Evolutionary conservation across 2,329 filamentous ascomycete species (phyloP).

Genomic region (Davidsoniella eucalypti): DNA sequence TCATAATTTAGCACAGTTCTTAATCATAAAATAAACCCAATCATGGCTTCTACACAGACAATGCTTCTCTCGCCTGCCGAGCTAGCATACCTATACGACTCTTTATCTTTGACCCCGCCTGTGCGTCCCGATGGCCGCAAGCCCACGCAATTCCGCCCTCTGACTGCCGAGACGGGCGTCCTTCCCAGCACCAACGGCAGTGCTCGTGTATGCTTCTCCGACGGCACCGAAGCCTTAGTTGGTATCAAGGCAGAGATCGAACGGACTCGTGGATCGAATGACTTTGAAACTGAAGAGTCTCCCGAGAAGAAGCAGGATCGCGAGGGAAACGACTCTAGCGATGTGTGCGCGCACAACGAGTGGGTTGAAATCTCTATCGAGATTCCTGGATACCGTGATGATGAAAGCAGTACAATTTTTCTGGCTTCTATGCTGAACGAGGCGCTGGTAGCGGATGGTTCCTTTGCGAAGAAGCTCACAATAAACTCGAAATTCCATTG

Average conservation of each 20-base stretch:
- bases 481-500: slow-evolving; percentile 92
- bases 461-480: slow-evolving; percentile 53
- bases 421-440: slow-evolving; percentile 78
- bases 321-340: slow-evolving; percentile 23
- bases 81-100: slow-evolving; percentile 84
- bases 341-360: slow-evolving; percentile 31
- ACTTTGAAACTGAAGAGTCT: slow-evolving; percentile 16
- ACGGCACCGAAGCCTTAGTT: slow-evolving; percentile 90
- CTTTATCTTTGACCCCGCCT: slow-evolving; percentile 64
- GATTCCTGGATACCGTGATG: slow-evolving; percentile 78
- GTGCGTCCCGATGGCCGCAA: slow-evolving; percentile 78
- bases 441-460: slow-evolving; percentile 59
- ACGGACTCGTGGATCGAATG: slow-evolving; percentile 32
- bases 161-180: slow-evolving; percentile 80
- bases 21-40: slow-evolving; percentile 2
- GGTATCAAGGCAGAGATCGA: slow-evolving; percentile 93
- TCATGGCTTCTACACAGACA: slow-evolving; percentile 46
- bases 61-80: slow-evolving; percentile 83
- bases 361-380: slow-evolving; percentile 90
- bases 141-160: slow-evolving; percentile 73
- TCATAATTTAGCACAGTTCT: too few species aligned
- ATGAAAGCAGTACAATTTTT: slow-evolving; percentile 79
- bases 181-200: slow-evolving; percentile 82
- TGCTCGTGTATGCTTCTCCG: slow-evolving; percentile 82
- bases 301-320: slow-evolving; percentile 20